Evolutionary conservation across 306 rosid genomes (phyloP), one percentile per base, ranked within the genome.

Genomic region (Gleditsia sinensis): DNA sequence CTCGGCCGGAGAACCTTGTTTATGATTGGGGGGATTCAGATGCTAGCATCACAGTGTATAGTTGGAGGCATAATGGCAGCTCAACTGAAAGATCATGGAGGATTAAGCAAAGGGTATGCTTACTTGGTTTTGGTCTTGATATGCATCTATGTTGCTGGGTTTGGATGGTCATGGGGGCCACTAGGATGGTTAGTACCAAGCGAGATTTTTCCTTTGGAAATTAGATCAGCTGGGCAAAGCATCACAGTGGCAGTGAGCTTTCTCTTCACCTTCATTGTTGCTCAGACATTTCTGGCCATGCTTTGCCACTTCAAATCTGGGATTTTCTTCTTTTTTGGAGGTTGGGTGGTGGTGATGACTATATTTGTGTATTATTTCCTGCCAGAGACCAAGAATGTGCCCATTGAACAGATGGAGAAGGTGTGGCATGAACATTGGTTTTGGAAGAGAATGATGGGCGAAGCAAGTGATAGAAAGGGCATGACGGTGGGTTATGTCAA

Each of bases 91-190:
- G 96, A 90, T 17, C 86, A 85, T 14, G 89, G 89, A 7, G 86
- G 72, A 34, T 49, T 87, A 64, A 51, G 80, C 72, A 80, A 82
- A 60, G 75, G 75, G 25, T 87, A 83, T 51, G 86, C 84, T 4
- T 82, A 69, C 13, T 33, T 83, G 82, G 77, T 90, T 37, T 63
- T 90, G 27, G 65, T 83, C 12, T 49, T 83, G 74, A 87, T 87
- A 5, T 78, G 83, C 30, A 70, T 86, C 13, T 90, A 90, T 70
- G 89, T 83, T 43, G 89, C 88, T 11, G 92, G 92, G 4, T 90
- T 87, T 62, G 87, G 79, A 0, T 86, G 90, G 96, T 90, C 96
- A 1, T 87, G 96, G 92, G 92, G 96, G 11, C 92, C 96, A 5
- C 72, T 85, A 4, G 89, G 89, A 6, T 90, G 90, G 90, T 54